These are phyloP conservation scores for Solanum hybrid DNA, from an alignment of 305 asterid species.

Conservation along the genomic window DNA sequence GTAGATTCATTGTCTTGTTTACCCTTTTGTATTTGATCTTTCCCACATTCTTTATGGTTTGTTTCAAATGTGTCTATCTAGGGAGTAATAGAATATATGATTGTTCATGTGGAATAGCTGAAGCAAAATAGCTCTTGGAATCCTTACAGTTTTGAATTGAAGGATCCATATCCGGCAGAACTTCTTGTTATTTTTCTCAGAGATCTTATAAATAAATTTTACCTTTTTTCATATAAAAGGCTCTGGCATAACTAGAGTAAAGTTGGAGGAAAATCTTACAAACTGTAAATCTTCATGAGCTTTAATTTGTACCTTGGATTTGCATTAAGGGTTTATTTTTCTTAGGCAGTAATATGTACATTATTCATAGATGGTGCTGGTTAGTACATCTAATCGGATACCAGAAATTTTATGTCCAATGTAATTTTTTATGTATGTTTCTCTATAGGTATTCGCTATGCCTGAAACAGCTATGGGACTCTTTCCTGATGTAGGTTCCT, in stretches of 20 bases:
- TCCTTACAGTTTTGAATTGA: background rate
- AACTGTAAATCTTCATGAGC: background rate
- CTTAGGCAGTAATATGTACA: background rate
- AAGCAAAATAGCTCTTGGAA: background rate
- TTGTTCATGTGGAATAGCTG: background rate
- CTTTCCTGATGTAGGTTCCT: slow-evolving; percentile 72
- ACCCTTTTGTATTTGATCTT: no score
- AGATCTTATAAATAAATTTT: background rate
- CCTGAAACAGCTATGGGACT: slow-evolving; percentile 72
- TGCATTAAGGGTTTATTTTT: background rate
- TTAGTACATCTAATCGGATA: background rate
- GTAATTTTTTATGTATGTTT: background rate
- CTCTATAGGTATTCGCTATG: slow-evolving; percentile 51
- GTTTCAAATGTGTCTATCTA: background rate
- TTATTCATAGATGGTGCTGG: background rate
- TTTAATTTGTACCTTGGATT: background rate
- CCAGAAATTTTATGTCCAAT: background rate
- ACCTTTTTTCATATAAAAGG: background rate
- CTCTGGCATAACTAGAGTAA: background rate
- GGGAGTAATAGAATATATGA: background rate
- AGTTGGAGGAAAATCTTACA: background rate
- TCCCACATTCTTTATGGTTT: background rate
- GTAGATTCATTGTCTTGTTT: slow-evolving; percentile 17
- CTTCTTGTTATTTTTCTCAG: background rate
- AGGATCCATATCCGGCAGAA: background rate